Percentiles rank a stretch among this genome's conserved stretches.
Conservation (phyloP, 2,329 filamentous ascomycete genomes). For the Fusarium sambucinum region DNA sequence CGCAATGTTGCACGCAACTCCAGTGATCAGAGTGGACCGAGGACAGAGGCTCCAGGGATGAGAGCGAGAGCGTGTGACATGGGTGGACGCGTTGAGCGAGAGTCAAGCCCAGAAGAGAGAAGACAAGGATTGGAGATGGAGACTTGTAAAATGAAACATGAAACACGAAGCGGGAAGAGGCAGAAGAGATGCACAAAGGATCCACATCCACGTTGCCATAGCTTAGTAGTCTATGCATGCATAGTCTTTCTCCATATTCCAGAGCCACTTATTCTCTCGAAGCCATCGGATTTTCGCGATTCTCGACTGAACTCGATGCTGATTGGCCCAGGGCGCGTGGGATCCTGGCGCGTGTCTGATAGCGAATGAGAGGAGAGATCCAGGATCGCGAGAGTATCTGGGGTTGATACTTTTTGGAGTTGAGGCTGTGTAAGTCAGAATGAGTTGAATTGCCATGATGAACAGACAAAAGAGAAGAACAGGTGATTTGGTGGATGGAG, state of each 20-base stretch:
- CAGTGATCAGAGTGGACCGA: conserved; percentile 25
- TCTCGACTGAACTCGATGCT: conserved; percentile 27
- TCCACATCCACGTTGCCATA: conserved; percentile 19
- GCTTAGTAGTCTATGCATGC: conserved; percentile 9
- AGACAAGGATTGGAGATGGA: conserved; percentile 31
- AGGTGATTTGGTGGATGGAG: conserved; percentile 22
- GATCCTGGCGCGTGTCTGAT: conserved; percentile 40
- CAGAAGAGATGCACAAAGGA: conserved; percentile 10
- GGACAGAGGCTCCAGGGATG: not conserved
- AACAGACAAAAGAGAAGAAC: conserved; percentile 7
- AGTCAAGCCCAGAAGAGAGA: conserved; percentile 17
- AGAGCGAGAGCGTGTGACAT: conserved; percentile 8
- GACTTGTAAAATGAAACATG: conserved; percentile 33
- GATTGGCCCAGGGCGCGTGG: conserved; percentile 37
- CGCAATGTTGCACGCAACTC: conserved; percentile 9
- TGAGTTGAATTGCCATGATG: not conserved
- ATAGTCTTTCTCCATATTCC: conserved; percentile 16
- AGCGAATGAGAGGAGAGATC: conserved; percentile 39
- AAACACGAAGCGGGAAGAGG: conserved; percentile 39
- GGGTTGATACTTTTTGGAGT: not conserved
- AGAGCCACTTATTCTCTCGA: conserved; percentile 28
- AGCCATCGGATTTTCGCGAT: conserved; percentile 8
- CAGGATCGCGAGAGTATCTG: conserved; percentile 13
- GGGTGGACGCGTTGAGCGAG: conserved; percentile 16
- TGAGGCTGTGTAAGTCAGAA: conserved; percentile 38